phyloP scores from a whole-genome alignment of 2,329 filamentous ascomycete genomes.

The Fusarium liriodendri region DNA sequence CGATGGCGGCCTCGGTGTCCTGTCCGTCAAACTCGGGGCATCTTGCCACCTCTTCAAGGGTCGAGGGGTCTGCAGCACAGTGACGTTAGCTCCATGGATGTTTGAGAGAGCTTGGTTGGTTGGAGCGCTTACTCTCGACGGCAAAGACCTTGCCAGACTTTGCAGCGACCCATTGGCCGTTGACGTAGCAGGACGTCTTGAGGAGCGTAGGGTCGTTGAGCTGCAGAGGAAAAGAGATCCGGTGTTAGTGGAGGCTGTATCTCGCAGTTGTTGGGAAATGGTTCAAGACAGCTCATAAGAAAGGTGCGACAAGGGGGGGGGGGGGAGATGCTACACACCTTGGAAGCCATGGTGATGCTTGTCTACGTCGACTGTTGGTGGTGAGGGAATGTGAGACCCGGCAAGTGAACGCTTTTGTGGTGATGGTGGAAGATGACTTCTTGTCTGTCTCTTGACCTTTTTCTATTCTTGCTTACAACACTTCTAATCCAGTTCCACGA shows the following conservation, averaged over 20 bases:
- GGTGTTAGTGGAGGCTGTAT: slow-evolving; percentile 25
- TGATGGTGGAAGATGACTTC: slow-evolving; percentile 5
- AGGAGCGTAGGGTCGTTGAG: slow-evolving; percentile 74
- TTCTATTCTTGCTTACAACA: slow-evolving; percentile 22
- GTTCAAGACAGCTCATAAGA: neutral
- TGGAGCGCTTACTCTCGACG: slow-evolving; percentile 64
- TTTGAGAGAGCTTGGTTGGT: slow-evolving; percentile 6
- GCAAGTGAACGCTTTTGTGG: slow-evolving; percentile 5
- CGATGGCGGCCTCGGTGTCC: slow-evolving; percentile 77
- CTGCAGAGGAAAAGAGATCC: slow-evolving; percentile 46
- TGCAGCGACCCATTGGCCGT: slow-evolving; percentile 81
- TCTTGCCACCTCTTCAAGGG: slow-evolving; percentile 73
- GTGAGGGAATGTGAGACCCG: slow-evolving; percentile 11
- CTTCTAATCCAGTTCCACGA: neutral
- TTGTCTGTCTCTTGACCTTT: slow-evolving; percentile 11
- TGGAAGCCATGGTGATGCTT: slow-evolving; percentile 32
- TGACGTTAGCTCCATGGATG: slow-evolving; percentile 18
- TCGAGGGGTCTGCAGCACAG: slow-evolving; percentile 71
- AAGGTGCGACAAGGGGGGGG: slow-evolving; percentile 16
- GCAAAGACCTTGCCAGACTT: slow-evolving; percentile 80
- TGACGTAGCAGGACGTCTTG: slow-evolving; percentile 77
- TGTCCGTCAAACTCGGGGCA: slow-evolving; percentile 78
- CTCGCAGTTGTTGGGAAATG: slow-evolving; percentile 1
- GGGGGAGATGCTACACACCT: slow-evolving; percentile 30
- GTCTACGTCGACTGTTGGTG: slow-evolving; percentile 1